Conservation (phyloP, 768 basidiomycete species). For the Hirschioporus abietinus region DNA sequence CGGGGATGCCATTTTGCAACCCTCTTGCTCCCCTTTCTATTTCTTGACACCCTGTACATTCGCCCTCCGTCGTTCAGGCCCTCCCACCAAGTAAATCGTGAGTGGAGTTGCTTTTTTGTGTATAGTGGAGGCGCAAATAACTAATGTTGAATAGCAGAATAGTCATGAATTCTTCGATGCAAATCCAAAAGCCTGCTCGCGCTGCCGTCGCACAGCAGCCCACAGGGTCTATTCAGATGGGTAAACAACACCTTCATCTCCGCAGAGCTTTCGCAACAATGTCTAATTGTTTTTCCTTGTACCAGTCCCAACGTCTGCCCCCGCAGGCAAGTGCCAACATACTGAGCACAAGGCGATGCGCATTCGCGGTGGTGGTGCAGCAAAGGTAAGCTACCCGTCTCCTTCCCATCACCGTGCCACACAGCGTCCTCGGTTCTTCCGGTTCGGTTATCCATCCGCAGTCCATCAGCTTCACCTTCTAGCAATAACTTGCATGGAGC, state of each 20-base stretch:
- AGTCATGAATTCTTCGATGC: background rate
- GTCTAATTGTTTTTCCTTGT: background rate
- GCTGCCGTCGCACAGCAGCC: background rate
- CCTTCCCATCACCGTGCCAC: background rate
- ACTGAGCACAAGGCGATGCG: slow-evolving; percentile 44
- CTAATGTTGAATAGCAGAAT: background rate
- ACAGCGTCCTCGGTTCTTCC: background rate
- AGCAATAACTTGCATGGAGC: background rate
- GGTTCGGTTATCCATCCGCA: background rate
- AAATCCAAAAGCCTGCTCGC: background rate
- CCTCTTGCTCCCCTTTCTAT: background rate
- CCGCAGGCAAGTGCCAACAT: background rate
- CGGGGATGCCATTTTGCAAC: background rate
- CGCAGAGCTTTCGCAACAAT: too few species aligned
- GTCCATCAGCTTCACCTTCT: background rate
- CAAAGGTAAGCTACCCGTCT: slow-evolving; percentile 37
- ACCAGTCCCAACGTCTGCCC: background rate
- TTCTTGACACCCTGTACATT: background rate
- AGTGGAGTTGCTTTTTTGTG: background rate
- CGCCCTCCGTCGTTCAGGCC: background rate
- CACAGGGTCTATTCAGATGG: background rate
- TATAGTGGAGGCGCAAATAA: background rate
- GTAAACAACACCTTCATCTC: background rate
- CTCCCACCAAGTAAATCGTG: background rate
- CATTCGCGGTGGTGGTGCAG: slow-evolving; percentile 68